Conservation (phyloP, 352 stramenopile genomes). For the Phytopythium sindhum region DNA sequence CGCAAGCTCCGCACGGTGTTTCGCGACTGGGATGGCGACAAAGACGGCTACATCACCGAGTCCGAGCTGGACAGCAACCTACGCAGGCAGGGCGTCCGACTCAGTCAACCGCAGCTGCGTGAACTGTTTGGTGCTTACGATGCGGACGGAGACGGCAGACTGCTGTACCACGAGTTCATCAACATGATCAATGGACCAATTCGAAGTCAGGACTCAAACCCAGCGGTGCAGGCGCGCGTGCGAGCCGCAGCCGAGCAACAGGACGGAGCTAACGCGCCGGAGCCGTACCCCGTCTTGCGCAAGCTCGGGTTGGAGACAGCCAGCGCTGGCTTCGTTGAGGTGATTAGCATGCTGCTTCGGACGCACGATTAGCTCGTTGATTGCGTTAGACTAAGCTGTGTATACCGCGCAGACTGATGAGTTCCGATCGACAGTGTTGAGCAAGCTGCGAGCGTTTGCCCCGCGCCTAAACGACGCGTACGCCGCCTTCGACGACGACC, state of each 20-base stretch:
- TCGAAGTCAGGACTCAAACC: not conserved
- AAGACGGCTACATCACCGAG: conserved; percentile 43
- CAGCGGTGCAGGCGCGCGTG: not conserved
- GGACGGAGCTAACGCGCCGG: conserved; percentile 5
- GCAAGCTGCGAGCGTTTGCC: conserved; percentile 39
- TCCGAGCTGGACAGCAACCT: conserved; percentile 45
- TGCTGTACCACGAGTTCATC: conserved; percentile 51
- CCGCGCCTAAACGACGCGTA: conserved; percentile 47
- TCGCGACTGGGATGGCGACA: conserved; percentile 57
- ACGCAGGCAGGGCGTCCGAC: conserved; percentile 32
- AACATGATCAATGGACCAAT: conserved; percentile 3
- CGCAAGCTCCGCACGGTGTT: conserved; percentile 41
- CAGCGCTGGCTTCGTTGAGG: not conserved
- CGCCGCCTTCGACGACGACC: conserved; percentile 49
- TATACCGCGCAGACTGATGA: conserved; percentile 20
- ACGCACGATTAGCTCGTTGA: not conserved
- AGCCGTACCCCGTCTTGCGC: conserved; percentile 26
- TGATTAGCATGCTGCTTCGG: not conserved
- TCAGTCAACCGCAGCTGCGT: conserved; percentile 28
- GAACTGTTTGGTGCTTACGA: conserved; percentile 44
- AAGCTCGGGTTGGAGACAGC: conserved; percentile 15
- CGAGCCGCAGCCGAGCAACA: not conserved
- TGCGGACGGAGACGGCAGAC: conserved; percentile 28
- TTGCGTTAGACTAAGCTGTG: not conserved
- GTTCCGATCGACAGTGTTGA: conserved; percentile 31